Percentiles rank a stretch among this genome's conserved stretches.
Conservation (phyloP, 495 filamentous ascomycete genomes). For the Xylaria intraflava region DNA sequence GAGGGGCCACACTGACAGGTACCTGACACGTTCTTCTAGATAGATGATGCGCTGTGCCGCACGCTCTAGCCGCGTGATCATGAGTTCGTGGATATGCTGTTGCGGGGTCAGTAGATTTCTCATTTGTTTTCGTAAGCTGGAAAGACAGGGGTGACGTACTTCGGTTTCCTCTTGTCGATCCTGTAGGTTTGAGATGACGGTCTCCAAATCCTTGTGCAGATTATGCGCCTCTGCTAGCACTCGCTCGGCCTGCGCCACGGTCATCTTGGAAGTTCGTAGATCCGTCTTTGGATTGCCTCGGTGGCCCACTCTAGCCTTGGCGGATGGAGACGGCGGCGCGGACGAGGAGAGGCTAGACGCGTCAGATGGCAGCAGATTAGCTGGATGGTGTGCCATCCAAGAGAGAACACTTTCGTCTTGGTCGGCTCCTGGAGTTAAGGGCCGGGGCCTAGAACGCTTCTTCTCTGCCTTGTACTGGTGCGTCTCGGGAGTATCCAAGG, state of each 20-base stretch:
- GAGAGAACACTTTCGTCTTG: slow-evolving; percentile 10
- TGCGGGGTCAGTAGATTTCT: neutral
- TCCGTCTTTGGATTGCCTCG: neutral
- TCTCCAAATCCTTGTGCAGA: slow-evolving; percentile 32
- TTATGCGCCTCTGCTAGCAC: slow-evolving; percentile 37
- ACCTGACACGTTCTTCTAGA: slow-evolving; percentile 41
- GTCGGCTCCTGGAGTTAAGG: neutral
- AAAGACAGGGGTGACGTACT: slow-evolving; percentile 25
- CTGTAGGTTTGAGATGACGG: slow-evolving; percentile 32
- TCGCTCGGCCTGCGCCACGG: slow-evolving; percentile 21
- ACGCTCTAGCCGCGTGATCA: slow-evolving; percentile 44
- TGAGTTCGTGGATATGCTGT: slow-evolving; percentile 48
- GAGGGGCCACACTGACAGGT: slow-evolving; percentile 34
- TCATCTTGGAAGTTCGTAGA: slow-evolving; percentile 9
- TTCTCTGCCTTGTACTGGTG: neutral
- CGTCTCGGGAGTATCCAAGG: slow-evolving; percentile 4
- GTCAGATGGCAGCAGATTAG: neutral
- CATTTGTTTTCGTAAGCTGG: neutral
- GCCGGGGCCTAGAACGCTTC: neutral
- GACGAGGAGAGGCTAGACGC: slow-evolving; percentile 10
- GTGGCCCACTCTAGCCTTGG: slow-evolving; percentile 4
- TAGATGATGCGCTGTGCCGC: slow-evolving; percentile 47
- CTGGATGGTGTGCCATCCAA: slow-evolving; percentile 13
- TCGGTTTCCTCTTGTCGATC: slow-evolving; percentile 45
- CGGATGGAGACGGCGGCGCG: slow-evolving; percentile 10